These are phyloP conservation scores for Pichia pseudocactophila DNA, from an alignment of 805 yeast genomes.

Conservation along the genomic window DNA sequence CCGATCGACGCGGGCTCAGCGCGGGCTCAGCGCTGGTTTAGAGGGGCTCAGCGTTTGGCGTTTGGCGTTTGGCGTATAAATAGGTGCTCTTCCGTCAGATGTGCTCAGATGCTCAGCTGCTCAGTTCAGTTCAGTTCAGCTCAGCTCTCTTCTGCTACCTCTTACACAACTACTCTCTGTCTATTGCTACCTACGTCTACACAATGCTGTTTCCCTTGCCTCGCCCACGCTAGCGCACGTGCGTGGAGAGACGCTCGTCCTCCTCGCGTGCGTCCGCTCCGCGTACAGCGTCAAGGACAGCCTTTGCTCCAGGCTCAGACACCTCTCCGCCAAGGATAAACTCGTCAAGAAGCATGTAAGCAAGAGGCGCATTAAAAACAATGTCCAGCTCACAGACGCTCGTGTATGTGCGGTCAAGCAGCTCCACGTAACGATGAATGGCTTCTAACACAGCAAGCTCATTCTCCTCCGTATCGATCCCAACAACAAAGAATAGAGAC, in stretches of 20 bases:
- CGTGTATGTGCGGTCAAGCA: constrained; percentile 92
- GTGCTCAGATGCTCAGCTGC: too few relatives aligned
- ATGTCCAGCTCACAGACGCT: constrained; percentile 96
- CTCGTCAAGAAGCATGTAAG: constrained; percentile 88
- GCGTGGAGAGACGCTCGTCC: constrained; percentile 1
- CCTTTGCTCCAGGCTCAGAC: constrained; percentile 74
- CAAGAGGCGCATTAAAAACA: constrained; percentile 89
- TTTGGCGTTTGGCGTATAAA: too few relatives aligned
- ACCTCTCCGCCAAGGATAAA: constrained; percentile 80
- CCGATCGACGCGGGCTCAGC: too few relatives aligned
- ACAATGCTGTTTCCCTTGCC: too few relatives aligned
- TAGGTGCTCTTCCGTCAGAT: too few relatives aligned
- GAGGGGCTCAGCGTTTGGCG: too few relatives aligned
- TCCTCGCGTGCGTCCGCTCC: constrained; percentile 81
- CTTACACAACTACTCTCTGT: too few relatives aligned
- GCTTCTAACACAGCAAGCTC: constrained; percentile 80
- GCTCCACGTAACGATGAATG: constrained; percentile 90
- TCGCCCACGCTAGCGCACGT: neutral
- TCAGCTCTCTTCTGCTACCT: too few relatives aligned
- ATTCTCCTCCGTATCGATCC: constrained; percentile 75
- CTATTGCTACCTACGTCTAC: too few relatives aligned
- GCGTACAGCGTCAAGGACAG: constrained; percentile 64
- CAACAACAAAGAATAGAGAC: constrained; percentile 81
- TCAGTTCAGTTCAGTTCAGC: too few relatives aligned
- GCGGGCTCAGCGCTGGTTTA: too few relatives aligned